Base-by-base conservation (phyloP, 257 asterid genomes). In the Coffea canephora region DNA sequence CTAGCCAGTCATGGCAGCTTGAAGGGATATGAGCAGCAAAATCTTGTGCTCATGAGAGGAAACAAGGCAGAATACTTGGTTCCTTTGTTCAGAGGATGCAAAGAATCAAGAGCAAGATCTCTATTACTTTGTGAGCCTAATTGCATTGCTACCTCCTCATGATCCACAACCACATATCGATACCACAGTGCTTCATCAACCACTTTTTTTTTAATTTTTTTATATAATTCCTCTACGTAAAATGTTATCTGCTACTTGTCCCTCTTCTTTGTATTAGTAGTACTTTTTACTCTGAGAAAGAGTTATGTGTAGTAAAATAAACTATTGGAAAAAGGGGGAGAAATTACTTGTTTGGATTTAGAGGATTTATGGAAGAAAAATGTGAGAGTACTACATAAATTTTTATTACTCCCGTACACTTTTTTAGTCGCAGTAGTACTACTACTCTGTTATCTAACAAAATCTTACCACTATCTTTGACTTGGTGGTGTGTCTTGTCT, bases 111-210 rank as follows among this genome's bases (percentile, higher is more conserved):
- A 74, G 27, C 66, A 59, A 90, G 87, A 64, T 85, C 95, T 73
- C 87, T 84, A 36, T 2, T 78, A 75, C 77, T 85, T 46, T 86
- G 93, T 90, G 91, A 88, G 88, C 91, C 97, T 49, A 66, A 83
- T 73, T 92, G 98, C 92, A 88, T 94, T 80, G 95, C 96, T 76
- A 90, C 98, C 36, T 91, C 90, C 77, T 88, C 79, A 90, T 72
- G 59, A 34, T 64, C 61, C 45, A 31, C 64, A 75, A 77, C 83
- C 36, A 48, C 46, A n/a, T 25, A 75, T 48, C 43, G 43, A 49
- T 69, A 61, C 62, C 34, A 52, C 21, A 21, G 62, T 65, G 49
- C 31, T 34, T 36, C 64, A 54, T 52, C 45, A 66, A 50, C 64
- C 49, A 16, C 18, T 34, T 65, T 48, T 54, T 41, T 69, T 57